A percentile compares a stretch with the other conserved stretches of the same genome.
Evolutionary conservation across 257 asterid species (phyloP).

Genomic region (Solanum habrochaites): DNA sequence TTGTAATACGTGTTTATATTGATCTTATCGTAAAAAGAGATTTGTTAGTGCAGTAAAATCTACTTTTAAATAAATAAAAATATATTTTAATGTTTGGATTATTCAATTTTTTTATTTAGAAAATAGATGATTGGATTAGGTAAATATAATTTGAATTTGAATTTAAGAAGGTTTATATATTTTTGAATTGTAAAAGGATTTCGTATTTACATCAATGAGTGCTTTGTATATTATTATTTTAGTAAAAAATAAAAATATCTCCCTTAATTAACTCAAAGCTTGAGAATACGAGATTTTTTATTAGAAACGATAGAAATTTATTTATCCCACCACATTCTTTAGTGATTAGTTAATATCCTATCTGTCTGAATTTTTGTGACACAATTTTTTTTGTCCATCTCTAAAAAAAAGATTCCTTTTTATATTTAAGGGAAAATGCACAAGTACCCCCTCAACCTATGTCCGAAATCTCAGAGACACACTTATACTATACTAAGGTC

Average conservation of each 20-base stretch:
- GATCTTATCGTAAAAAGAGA: neutral
- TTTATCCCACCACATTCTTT: neutral
- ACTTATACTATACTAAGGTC: no score
- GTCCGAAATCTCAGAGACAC: no score
- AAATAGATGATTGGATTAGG: neutral
- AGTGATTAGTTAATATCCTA: neutral
- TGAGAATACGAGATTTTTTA: neutral
- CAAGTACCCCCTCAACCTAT: no score
- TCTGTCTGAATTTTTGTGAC: neutral
- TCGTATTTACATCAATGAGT: neutral
- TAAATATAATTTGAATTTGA: neutral
- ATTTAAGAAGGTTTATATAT: neutral
- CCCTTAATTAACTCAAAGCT: fast-evolving
- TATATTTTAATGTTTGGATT: neutral
- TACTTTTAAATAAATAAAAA: no score
- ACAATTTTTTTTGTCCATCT: fast-evolving
- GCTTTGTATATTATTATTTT: no score
- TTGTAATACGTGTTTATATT: neutral
- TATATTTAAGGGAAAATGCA: no score
- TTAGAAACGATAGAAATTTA: neutral
- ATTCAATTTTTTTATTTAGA: neutral
- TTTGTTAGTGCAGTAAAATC: neutral
- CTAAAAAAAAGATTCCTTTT: neutral
- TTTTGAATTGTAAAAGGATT: neutral
- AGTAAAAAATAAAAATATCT: no score